A percentile compares a stretch with the other conserved stretches of the same genome.
These are phyloP conservation scores for Pichia sp. DNA, from an alignment of 1,139 yeast genomes.

Conservation along the genomic window DNA sequence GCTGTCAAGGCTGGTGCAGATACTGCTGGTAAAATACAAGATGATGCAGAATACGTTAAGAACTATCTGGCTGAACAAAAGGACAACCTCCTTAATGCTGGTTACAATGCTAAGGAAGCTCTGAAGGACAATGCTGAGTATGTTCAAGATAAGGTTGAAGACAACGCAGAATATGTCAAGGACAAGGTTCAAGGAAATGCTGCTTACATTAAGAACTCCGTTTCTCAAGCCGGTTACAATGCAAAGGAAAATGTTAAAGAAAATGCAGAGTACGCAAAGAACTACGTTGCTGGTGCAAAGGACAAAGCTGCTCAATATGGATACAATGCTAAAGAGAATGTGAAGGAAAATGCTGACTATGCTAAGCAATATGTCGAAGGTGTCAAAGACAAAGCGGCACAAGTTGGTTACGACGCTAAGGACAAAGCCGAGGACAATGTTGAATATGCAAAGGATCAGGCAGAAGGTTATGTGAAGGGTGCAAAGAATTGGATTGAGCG, in stretches of 20 bases:
- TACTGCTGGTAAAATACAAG: conserved; percentile 5
- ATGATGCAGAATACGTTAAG: conserved; percentile 6
- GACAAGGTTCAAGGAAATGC: no score
- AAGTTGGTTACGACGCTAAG: conserved; percentile 4
- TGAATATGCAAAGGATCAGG: conserved; percentile 3
- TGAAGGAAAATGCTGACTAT: conserved; percentile 3
- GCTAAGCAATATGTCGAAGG: conserved; percentile 2
- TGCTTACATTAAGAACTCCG: conserved; percentile 5
- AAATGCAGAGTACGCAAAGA: conserved; percentile 10
- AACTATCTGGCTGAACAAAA: conserved; percentile 3
- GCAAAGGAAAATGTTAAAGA: conserved; percentile 10
- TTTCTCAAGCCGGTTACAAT: conserved; percentile 9
- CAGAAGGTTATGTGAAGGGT: neutral
- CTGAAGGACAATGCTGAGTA: conserved; percentile 6
- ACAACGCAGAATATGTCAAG: conserved; percentile 7
- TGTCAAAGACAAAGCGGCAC: conserved; percentile 3
- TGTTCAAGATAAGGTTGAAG: conserved; percentile 8
- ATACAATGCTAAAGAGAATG: conserved; percentile 6
- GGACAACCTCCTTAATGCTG: conserved; percentile 5
- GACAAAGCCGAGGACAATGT: conserved; percentile 2
- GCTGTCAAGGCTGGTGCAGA: conserved; percentile 7
- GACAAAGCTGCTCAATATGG: conserved; percentile 8
- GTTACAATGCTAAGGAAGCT: conserved; percentile 7
- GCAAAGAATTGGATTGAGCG: conserved; percentile 3
- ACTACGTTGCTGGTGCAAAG: conserved; percentile 2